phyloP scores from a whole-genome alignment of 306 rosid genomes.

The Lathyrus oleraceus region DNA sequence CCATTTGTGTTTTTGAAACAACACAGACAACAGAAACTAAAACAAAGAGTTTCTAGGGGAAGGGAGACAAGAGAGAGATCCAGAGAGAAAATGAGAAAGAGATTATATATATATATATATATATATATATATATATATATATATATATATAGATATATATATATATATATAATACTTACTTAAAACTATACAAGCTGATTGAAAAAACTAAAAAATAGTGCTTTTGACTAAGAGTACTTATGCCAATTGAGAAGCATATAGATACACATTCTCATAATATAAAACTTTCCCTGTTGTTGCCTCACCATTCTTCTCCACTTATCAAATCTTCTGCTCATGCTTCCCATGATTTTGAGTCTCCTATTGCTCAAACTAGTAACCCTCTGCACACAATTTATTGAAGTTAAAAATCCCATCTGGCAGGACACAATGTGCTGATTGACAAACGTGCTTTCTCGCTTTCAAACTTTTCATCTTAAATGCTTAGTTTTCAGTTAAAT shows the following conservation, averaged over 20 bases:
- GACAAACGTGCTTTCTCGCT: conserved; percentile 46
- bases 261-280: conserved; percentile 75
- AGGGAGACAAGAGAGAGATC: background rate
- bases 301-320: conserved; percentile 73
- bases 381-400: conserved; percentile 39
- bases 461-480: too few relatives aligned
- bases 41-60: background rate
- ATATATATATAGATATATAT: too few relatives aligned
- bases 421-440: background rate
- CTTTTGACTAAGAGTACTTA: conserved; percentile 49
- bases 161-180: too few relatives aligned
- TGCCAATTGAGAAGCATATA: conserved; percentile 79
- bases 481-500: conserved; percentile 36
- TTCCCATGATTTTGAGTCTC: conserved; percentile 26
- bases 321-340: conserved; percentile 51
- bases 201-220: background rate
- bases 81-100: conserved; percentile 6
- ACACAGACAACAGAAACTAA: background rate
- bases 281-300: conserved; percentile 77
- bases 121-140: background rate
- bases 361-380: conserved; percentile 28
- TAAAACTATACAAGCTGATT: too few relatives aligned
- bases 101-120: background rate
- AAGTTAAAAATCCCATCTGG: conserved; percentile 32
- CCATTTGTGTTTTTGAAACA: conserved; percentile 32